These are phyloP conservation scores for Phalaenopsis hybrid DNA, from an alignment of 116 monocot species.

Conservation along the genomic window DNA sequence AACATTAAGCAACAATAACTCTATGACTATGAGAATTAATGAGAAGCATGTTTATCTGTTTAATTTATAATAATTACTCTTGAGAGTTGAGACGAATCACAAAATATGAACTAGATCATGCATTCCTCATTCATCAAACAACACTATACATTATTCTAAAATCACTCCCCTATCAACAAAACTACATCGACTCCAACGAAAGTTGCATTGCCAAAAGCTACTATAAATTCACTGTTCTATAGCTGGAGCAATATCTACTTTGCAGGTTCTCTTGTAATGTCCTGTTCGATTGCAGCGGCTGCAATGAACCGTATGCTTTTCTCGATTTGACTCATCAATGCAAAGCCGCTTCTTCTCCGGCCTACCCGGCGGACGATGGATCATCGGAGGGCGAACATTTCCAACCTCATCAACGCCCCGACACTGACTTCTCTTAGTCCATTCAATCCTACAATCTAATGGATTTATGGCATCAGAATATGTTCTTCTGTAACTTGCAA, in stretches of 20 bases:
- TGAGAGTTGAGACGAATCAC: no score
- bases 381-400: constrained; percentile 50
- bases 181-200: no score
- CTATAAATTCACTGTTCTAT: constrained; percentile 7
- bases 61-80: no score
- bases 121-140: no score
- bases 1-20: no score
- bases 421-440: constrained; percentile 23
- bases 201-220: not conserved
- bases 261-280: constrained; percentile 79
- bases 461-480: constrained; percentile 42
- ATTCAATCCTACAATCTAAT: constrained; percentile 35
- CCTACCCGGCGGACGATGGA: constrained; percentile 55
- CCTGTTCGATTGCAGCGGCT: constrained; percentile 73
- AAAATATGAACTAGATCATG: no score
- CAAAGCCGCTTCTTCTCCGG: constrained; percentile 58
- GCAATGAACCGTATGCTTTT: constrained; percentile 65
- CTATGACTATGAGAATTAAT: no score
- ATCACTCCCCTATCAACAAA: no score
- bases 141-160: no score
- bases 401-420: constrained; percentile 10
- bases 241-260: constrained; percentile 24
- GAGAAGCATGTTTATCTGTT: no score
- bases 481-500: constrained; percentile 32
- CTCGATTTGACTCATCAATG: constrained; percentile 24